These are phyloP conservation scores for Solanum virginianum DNA, from an alignment of 257 asterid genomes.

Conservation along the genomic window DNA sequence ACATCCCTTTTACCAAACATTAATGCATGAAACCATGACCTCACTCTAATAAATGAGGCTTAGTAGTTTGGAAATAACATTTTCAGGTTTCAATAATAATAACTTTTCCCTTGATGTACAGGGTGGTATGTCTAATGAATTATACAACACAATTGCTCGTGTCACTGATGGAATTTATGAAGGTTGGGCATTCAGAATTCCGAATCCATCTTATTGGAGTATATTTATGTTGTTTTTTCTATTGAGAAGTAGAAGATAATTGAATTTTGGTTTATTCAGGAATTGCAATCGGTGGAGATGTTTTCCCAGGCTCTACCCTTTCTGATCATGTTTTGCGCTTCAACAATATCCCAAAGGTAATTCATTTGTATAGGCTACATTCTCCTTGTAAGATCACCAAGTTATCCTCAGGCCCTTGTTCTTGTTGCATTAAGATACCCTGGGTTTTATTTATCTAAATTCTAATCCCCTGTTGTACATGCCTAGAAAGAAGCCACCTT, in stretches of 20 bases:
- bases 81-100: slow-evolving; percentile 1
- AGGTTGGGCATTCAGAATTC: slow-evolving; percentile 34
- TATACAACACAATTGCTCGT: slow-evolving; percentile 92
- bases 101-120: slow-evolving; percentile 20
- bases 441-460: neutral
- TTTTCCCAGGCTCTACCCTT: slow-evolving; percentile 97
- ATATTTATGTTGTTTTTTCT: neutral
- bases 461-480: neutral
- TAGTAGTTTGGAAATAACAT: neutral
- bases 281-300: slow-evolving; percentile 99
- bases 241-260: neutral
- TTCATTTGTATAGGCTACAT: neutral
- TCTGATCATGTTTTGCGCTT: slow-evolving; percentile 98
- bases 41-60: neutral
- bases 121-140: slow-evolving; percentile 99
- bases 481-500: neutral
- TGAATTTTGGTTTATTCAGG: slow-evolving; percentile 32
- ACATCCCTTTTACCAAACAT: neutral
- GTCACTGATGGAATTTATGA: slow-evolving; percentile 97
- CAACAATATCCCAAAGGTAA: slow-evolving; percentile 95
- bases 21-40: neutral
- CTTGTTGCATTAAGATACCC: neutral
- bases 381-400: neutral
- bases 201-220: neutral
- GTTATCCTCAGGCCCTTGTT: neutral